Base-by-base conservation (phyloP, 140 eudicot genomes). In the Senecio squalidus region DNA sequence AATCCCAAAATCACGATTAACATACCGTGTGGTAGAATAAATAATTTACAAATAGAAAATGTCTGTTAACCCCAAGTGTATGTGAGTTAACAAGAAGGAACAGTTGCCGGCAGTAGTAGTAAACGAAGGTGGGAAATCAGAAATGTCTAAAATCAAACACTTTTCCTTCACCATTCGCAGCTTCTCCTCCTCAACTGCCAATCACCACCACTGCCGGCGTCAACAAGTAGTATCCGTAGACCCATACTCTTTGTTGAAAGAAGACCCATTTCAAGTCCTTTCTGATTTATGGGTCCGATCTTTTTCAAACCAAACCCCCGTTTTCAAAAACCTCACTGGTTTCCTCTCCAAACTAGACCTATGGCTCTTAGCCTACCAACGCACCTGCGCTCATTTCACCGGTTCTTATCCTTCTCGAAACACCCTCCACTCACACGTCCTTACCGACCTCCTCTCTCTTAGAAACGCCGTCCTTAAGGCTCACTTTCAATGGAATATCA, bases 361-460 rank as follows among this genome's bases (percentile, higher is more conserved):
- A 58, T 92, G 98, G 98, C 80, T 87, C 64, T 66, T 92, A 55
- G 96, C 96, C 36, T 92, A 87, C 70, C 98, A 92, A 58, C 96
- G 98, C 39, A 74, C 96, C 30, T 80, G 83, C 58, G 98, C 98
- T 27, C 89, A 92, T 58, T 72, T 81, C 66, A 84, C 93, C 20
- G 95, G 96, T 10, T 62, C 98, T 0, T 92, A 76, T 71, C 98
- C 96, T 0, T 65, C 93, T 0, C 79, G 80, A 0, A 81, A 84
- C 59, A 69, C 89, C 60, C 26, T 92, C 26, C 84, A 74, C 20
- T 36, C 86, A n/a, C 72, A 80, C 55, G 62, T 71, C 48, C 81
- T 92, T 18, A 16, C 56, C 30, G 67, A 70, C 51, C 92, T 92
- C 31, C 56, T 84, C 18, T 75, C 95, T n/a, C 85, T 92, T 30